Evolutionary conservation across 2,329 filamentous ascomycete species (phyloP).

Genomic region (Microcyclospora tardicrescens): DNA sequence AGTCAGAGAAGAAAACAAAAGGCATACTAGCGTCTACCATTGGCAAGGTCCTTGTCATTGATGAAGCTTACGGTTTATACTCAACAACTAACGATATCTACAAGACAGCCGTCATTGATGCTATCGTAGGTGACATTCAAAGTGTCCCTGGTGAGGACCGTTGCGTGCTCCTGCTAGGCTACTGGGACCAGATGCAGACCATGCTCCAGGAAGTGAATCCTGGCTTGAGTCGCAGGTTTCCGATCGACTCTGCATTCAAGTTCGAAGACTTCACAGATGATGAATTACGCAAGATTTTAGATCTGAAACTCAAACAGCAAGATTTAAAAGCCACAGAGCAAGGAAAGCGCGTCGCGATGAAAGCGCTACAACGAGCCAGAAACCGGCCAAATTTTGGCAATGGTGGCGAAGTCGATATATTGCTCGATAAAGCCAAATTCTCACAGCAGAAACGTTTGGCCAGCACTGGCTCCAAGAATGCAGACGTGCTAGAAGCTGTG

Average conservation of each 20-base stretch:
- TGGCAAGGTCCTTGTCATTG: constrained; percentile 68
- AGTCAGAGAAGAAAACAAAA: constrained; percentile 60
- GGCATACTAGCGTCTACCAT: constrained; percentile 51
- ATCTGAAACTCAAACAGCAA: constrained; percentile 47
- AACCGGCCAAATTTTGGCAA: constrained; percentile 59
- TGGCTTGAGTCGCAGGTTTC: constrained; percentile 54
- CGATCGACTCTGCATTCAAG: constrained; percentile 46
- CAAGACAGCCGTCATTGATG: constrained; percentile 57
- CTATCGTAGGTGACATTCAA: constrained; percentile 61
- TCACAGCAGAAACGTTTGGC: constrained; percentile 35
- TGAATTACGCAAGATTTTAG: constrained; percentile 47
- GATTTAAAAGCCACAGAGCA: constrained; percentile 40
- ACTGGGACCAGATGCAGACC: constrained; percentile 53
- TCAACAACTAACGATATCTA: constrained; percentile 35
- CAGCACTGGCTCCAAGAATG: constrained; percentile 9
- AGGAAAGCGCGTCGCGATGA: constrained; percentile 43
- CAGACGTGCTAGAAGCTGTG: constrained; percentile 26
- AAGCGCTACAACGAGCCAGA: constrained; percentile 47
- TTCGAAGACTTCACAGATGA: constrained; percentile 56
- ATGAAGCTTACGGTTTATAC: constrained; percentile 62
- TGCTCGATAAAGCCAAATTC: constrained; percentile 46
- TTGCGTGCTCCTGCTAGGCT: constrained; percentile 59
- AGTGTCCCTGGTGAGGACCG: constrained; percentile 57
- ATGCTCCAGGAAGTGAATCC: constrained; percentile 68
- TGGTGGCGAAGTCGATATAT: constrained; percentile 59